Percentiles rank a stretch among this genome's conserved stretches.
Conservation (phyloP, 805 yeast species). For the Novakomyces olei region DNA sequence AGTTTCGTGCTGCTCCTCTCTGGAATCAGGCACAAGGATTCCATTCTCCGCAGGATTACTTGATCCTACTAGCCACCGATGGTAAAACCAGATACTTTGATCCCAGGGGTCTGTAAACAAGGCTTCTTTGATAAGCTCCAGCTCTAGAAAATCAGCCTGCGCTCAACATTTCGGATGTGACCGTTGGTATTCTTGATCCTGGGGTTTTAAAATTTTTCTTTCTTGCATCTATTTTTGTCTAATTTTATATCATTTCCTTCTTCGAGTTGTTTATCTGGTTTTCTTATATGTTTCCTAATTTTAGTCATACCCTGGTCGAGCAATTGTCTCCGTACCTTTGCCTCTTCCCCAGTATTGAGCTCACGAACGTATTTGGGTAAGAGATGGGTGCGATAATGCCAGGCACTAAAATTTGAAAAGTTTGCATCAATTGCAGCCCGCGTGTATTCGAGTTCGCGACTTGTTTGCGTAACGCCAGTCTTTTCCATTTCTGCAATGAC, state of each 20-base stretch:
- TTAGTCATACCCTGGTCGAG: not conserved
- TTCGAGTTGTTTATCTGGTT: not conserved
- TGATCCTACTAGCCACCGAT: slow-evolving; percentile 42
- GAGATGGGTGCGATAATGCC: slow-evolving; percentile 70
- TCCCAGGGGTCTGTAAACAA: slow-evolving; percentile 85
- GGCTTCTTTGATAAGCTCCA: slow-evolving; percentile 54
- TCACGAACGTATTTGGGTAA: slow-evolving; percentile 29
- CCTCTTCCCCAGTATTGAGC: slow-evolving; percentile 10
- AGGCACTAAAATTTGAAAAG: slow-evolving; percentile 84
- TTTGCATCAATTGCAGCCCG: slow-evolving; percentile 56
- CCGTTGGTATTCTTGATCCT: not conserved
- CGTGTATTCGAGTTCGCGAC: slow-evolving; percentile 51
- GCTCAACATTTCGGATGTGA: not conserved
- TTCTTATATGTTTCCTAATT: not conserved
- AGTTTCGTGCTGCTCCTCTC: slow-evolving; percentile 18
- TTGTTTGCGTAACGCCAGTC: slow-evolving; percentile 15
- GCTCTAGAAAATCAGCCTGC: slow-evolving; percentile 27
- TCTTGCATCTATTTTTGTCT: too few species aligned
- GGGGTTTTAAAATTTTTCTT: too few species aligned
- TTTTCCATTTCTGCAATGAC: slow-evolving; percentile 25
- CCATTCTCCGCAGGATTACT: slow-evolving; percentile 12
- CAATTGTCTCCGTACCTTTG: slow-evolving; percentile 10
- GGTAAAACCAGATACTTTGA: slow-evolving; percentile 78
- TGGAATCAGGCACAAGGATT: slow-evolving; percentile 7
- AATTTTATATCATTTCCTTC: slow-evolving; percentile 16